Percentiles rank a stretch among this genome's conserved stretches.
These are phyloP conservation scores for Alternaria burnsii DNA, from an alignment of 2,329 filamentous ascomycete species.

Conservation along the genomic window DNA sequence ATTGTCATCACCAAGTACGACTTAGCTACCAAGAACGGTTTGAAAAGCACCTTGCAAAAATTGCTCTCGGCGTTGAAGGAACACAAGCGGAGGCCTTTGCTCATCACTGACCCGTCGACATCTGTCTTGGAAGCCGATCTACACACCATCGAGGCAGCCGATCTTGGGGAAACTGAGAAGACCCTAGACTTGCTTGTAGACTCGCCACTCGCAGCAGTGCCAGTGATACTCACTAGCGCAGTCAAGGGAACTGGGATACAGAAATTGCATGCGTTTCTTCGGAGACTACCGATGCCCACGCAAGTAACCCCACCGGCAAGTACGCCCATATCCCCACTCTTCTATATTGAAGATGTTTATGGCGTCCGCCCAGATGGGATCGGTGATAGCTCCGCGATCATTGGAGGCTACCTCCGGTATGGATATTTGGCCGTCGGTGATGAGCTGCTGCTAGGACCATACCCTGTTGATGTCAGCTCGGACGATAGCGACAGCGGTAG, in stretches of 20 bases:
- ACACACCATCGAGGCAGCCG: constrained; percentile 63
- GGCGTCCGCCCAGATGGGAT: constrained; percentile 60
- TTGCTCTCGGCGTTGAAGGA: constrained; percentile 81
- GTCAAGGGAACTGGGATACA: constrained; percentile 85
- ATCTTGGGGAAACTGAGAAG: constrained; percentile 66
- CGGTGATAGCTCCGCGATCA: constrained; percentile 61
- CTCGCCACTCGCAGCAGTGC: constrained; percentile 66
- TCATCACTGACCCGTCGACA: constrained; percentile 60
- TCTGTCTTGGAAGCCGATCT: constrained; percentile 54
- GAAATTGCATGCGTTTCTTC: constrained; percentile 81
- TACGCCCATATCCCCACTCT: constrained; percentile 66
- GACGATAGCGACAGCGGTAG: constrained; percentile 52
- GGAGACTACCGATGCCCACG: constrained; percentile 72
- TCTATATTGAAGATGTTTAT: constrained; percentile 92
- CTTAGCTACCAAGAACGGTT: constrained; percentile 74
- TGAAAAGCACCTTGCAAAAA: constrained; percentile 75
- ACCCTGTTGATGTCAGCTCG: constrained; percentile 40
- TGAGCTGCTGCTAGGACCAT: constrained; percentile 80
- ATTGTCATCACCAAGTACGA: constrained; percentile 93
- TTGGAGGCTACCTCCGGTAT: constrained; percentile 85
- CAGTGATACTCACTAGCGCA: constrained; percentile 87
- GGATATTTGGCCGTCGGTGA: constrained; percentile 82
- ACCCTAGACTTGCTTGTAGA: constrained; percentile 62
- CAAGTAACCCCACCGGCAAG: constrained; percentile 48
- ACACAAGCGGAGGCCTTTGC: constrained; percentile 74